Evolutionary conservation across 164 flowering plant species (phyloP), one percentile per base, ranked within the genome.

Genomic region (Vitis amurensis): DNA sequence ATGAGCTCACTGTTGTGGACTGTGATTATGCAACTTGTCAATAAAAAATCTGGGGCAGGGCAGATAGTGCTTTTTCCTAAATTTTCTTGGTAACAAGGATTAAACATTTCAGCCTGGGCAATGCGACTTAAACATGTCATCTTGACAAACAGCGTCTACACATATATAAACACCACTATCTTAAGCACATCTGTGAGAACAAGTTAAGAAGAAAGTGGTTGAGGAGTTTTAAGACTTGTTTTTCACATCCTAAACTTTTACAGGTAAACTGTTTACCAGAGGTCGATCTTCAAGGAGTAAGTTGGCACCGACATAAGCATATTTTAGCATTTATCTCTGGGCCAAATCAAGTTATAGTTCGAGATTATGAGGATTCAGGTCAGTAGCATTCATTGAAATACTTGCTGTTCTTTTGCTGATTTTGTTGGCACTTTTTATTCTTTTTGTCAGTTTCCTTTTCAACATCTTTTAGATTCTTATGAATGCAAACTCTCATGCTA

Each of bases 341-440:
- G 51, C 71, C 80, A 9, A 84, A 87, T 82, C 97, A 93, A 68
- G 92, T 93, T 69, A 76, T 74, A 15, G 65, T 96, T 51, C 90
- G 84, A 75, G 97, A 96, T 79, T 90, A 83, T 76, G 97, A 91
- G 71, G 95, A 91, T 84, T 74, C 91, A 74, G 98, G 99, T 94
- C 30, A 55, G 82, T 71, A 23, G 19, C n/a, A 16, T 51, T 50
- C 16, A 31, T 55, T 51, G 8, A 9, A 31, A 8, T 37, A 3
- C 44, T 37, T 1, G 44, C 44, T 37, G 44, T 0, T 37, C 44
- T 37, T 37, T 37, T 37, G 44, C 44, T 37, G 44, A 37, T 3
- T 37, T 37, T 4, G 44, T 37, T 37, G 44, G 44, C 12, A 64
- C 12, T 13, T 12, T 59, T 67, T 63, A 6, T 51, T 17, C 8